A percentile compares a stretch with the other conserved stretches of the same genome.
These are phyloP conservation scores for Actinomortierella wolfii DNA, from an alignment of 371 early-diverging fungal species.

Conservation along the genomic window DNA sequence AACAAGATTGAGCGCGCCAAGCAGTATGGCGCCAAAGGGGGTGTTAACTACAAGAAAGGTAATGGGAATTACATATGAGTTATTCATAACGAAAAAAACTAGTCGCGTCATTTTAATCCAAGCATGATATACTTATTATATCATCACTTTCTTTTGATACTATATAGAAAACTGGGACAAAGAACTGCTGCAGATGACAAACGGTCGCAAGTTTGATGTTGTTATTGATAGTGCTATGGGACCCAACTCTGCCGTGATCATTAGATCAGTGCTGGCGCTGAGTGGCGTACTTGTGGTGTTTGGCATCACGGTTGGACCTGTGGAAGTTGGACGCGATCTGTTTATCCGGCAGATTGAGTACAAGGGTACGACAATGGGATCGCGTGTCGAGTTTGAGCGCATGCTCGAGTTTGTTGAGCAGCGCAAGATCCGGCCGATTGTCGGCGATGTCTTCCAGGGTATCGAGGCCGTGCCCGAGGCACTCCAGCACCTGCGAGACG, in stretches of 20 bases:
- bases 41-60: conserved; percentile 69
- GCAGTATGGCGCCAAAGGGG: conserved; percentile 65
- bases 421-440: conserved; percentile 8
- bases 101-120: background rate
- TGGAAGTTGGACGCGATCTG: background rate
- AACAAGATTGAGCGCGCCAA: conserved; percentile 64
- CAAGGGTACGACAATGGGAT: conserved; percentile 63
- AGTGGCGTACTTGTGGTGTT: conserved; percentile 6
- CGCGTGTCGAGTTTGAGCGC: conserved; percentile 16
- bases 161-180: conserved; percentile 3
- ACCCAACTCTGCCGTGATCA: conserved; percentile 17
- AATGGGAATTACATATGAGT: conserved; percentile 4
- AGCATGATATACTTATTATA: background rate
- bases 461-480: conserved; percentile 1
- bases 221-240: conserved; percentile 73
- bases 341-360: conserved; percentile 56
- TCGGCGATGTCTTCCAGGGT: conserved; percentile 7
- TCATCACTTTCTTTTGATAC: background rate
- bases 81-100: too few relatives aligned
- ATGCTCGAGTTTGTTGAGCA: conserved; percentile 19
- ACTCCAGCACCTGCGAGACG: background rate
- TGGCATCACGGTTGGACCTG: background rate
- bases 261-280: background rate
- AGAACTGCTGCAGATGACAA: background rate
- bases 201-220: conserved; percentile 44